A percentile compares a stretch with the other conserved stretches of the same genome.
Evolutionary conservation across 1,284 basidiomycete genomes (phyloP).

Genomic region (Malassezia sp.): DNA sequence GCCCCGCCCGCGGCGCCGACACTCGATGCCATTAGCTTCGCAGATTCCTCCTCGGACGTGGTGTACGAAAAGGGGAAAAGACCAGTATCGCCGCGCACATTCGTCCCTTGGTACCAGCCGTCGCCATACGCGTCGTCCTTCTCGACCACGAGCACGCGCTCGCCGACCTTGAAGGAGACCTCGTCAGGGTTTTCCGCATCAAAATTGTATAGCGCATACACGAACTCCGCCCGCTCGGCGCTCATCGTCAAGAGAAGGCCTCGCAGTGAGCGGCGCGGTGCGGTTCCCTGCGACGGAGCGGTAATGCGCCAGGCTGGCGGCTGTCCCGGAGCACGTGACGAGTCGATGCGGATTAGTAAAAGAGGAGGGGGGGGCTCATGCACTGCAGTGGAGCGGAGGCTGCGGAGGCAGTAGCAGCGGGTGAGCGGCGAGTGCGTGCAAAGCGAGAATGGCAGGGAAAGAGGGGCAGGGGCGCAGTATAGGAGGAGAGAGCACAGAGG

Average conservation of each 20-base stretch:
- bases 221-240: slow-evolving; percentile 26
- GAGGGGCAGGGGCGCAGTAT: too few relatives aligned
- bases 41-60: slow-evolving; percentile 25
- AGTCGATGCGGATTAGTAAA: too few relatives aligned
- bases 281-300: not conserved
- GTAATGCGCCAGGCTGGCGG: not conserved
- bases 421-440: too few relatives aligned
- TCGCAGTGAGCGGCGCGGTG: too few relatives aligned
- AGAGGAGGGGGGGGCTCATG: too few relatives aligned
- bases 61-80: slow-evolving; percentile 89
- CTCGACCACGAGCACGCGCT: slow-evolving; percentile 78
- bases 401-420: too few relatives aligned
- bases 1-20: slow-evolving; percentile 19
- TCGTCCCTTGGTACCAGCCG: slow-evolving; percentile 95
- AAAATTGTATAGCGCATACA: slow-evolving; percentile 66
- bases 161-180: slow-evolving; percentile 71
- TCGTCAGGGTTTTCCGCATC: slow-evolving; percentile 87
- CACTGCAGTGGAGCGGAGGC: too few relatives aligned
- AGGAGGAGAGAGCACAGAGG: too few relatives aligned
- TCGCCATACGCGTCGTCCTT: slow-evolving; percentile 86
- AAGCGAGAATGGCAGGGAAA: too few relatives aligned
- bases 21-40: slow-evolving; percentile 22
- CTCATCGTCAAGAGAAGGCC: slow-evolving; percentile 3
- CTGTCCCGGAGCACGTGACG: too few relatives aligned
- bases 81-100: slow-evolving; percentile 66